Percentiles rank a stretch among this genome's conserved stretches.
Evolutionary conservation across 495 filamentous ascomycete species (phyloP).

Genomic region (Neurospora sublineolata): DNA sequence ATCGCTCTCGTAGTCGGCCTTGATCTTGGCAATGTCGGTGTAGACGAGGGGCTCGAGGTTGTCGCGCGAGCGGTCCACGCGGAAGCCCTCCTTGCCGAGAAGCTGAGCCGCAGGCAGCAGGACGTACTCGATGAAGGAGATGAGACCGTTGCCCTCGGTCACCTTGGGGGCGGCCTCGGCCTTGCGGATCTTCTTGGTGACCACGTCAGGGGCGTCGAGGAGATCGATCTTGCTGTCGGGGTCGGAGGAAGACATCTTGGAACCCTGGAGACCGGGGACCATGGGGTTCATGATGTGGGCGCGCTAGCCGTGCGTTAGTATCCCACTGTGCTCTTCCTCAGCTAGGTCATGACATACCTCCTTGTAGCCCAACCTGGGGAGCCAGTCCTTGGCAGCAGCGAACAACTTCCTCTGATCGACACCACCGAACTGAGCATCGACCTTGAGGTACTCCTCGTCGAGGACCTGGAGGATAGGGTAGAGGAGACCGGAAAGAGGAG

Average conservation of each 20-base stretch:
- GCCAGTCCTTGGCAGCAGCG: conserved; percentile 58
- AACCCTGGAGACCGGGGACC: conserved; percentile 74
- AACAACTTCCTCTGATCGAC: conserved; percentile 92
- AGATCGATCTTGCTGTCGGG: conserved; percentile 81
- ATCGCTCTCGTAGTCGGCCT: conserved; percentile 70
- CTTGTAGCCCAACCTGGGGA: conserved; percentile 61
- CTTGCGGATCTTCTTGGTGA: conserved; percentile 74
- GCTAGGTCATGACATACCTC: conserved; percentile 26
- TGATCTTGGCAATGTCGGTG: conserved; percentile 54
- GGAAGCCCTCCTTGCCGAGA: conserved; percentile 37
- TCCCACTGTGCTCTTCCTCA: background rate
- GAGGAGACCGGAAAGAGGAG: conserved; percentile 65
- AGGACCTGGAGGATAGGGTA: conserved; percentile 86
- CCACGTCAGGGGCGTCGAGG: conserved; percentile 59
- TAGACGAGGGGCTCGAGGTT: conserved; percentile 69
- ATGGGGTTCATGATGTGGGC: conserved; percentile 88
- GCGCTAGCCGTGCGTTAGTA: conserved; percentile 27
- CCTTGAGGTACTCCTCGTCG: conserved; percentile 80
- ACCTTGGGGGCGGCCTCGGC: conserved; percentile 63
- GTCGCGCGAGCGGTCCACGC: conserved; percentile 47
- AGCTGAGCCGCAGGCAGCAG: conserved; percentile 58
- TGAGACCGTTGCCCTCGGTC: conserved; percentile 73
- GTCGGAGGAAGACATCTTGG: conserved; percentile 60
- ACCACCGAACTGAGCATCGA: conserved; percentile 70
- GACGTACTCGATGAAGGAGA: conserved; percentile 74